Evolutionary conservation across 345 rosid species (phyloP).

Genomic region (Laguncularia racemosa): DNA sequence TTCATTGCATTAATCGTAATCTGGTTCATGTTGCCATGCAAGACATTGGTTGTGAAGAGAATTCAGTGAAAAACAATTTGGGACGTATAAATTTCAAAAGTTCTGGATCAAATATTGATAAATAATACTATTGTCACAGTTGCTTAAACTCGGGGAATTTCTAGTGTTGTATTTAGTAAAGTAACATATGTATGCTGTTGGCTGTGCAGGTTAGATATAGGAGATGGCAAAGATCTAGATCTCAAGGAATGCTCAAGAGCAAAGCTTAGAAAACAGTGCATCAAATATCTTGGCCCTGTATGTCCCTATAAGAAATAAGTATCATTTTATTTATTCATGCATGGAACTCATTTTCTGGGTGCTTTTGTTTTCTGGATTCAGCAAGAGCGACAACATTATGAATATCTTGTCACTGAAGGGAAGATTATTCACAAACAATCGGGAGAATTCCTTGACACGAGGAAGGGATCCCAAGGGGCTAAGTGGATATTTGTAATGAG

Average conservation of each 20-base stretch:
- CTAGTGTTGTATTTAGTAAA: not conserved
- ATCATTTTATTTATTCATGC: constrained; percentile 8
- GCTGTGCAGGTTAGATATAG: constrained; percentile 70
- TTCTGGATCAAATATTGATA: no score
- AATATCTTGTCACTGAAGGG: constrained; percentile 53
- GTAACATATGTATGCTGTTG: not conserved
- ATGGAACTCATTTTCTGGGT: not conserved
- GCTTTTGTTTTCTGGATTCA: constrained; percentile 19
- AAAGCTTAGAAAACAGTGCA: constrained; percentile 68
- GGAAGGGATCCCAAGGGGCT: constrained; percentile 31
- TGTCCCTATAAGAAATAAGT: constrained; percentile 15
- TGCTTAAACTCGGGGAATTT: no score
- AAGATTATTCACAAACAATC: constrained; percentile 56
- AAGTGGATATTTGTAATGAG: constrained; percentile 95
- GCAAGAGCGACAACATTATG: constrained; percentile 88
- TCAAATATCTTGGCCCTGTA: constrained; percentile 92
- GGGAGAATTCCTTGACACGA: constrained; percentile 47
- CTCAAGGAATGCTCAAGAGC: constrained; percentile 56
- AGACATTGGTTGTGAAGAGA: no score
- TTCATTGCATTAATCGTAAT: no score
- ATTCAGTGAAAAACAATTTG: no score
- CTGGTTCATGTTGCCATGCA: no score
- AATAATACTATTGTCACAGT: no score
- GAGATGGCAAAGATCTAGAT: constrained; percentile 74
- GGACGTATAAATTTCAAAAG: no score